phyloP scores from a whole-genome alignment of 2,329 filamentous ascomycete species.

The Trichophyton rubrum region DNA sequence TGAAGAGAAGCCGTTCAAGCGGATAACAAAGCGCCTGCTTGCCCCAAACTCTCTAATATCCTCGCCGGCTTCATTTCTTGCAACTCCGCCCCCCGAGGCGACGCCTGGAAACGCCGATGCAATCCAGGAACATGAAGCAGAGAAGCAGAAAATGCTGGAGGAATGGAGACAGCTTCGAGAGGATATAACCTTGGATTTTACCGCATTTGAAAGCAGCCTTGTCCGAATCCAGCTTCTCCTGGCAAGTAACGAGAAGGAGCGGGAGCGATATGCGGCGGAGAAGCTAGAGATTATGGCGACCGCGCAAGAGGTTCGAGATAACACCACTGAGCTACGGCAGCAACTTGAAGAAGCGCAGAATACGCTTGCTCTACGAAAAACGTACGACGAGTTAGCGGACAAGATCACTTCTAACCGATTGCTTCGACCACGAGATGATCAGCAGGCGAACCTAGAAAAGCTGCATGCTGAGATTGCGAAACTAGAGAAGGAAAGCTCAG shows the following conservation, averaged over 20 bases:
- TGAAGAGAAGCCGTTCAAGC: constrained; percentile 84
- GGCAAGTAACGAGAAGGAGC: constrained; percentile 69
- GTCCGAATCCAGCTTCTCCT: constrained; percentile 78
- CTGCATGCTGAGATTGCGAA: constrained; percentile 80
- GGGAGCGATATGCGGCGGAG: constrained; percentile 68
- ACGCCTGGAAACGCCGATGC: constrained; percentile 18
- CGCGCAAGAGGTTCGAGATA: constrained; percentile 63
- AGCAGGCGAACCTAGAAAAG: constrained; percentile 63
- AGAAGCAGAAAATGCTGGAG: constrained; percentile 40
- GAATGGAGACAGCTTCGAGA: constrained; percentile 61
- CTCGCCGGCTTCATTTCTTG: constrained; percentile 42
- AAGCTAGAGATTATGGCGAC: constrained; percentile 67
- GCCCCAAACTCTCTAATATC: constrained; percentile 53
- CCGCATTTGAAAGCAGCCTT: constrained; percentile 74
- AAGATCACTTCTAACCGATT: constrained; percentile 72
- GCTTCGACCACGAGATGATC: constrained; percentile 72
- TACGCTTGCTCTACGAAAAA: constrained; percentile 64
- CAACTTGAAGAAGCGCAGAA: constrained; percentile 65
- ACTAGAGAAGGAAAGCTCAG: constrained; percentile 68
- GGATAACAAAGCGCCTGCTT: constrained; percentile 69
- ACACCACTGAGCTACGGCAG: constrained; percentile 57
- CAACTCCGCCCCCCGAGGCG: constrained; percentile 55
- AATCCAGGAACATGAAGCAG: constrained; percentile 32
- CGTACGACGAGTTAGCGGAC: constrained; percentile 77
- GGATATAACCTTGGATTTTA: constrained; percentile 77